A percentile compares a stretch with the other conserved stretches of the same genome.
Evolutionary conservation across 2,329 filamentous ascomycete species (phyloP).

Genomic region (Fusarium annulatum): DNA sequence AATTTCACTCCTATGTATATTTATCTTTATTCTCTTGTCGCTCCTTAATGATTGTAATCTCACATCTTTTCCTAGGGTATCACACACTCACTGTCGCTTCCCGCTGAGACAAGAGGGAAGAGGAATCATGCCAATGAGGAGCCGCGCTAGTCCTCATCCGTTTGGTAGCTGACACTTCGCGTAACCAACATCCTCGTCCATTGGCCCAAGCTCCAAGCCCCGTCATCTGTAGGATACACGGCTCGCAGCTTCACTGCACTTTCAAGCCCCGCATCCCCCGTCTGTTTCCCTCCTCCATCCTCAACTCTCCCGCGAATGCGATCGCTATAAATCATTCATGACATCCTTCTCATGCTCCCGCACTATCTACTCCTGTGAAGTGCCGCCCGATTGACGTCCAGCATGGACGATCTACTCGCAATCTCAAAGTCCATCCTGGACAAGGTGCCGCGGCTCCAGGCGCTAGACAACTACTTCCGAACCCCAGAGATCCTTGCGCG

Average conservation of each 20-base stretch:
- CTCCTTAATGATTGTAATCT: not conserved
- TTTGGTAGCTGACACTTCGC: not conserved
- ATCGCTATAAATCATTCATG: not conserved
- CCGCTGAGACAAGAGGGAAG: not conserved
- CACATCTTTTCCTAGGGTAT: not conserved
- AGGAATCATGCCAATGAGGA: not conserved
- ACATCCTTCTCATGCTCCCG: not conserved
- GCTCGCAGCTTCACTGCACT: not conserved
- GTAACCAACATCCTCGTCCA: not conserved
- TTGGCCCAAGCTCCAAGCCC: not conserved
- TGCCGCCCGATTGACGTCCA: not conserved
- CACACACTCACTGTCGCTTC: not conserved
- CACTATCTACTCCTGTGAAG: not conserved
- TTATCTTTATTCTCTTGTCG: fast-evolving
- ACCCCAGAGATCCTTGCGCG: not conserved
- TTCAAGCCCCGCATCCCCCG: not conserved
- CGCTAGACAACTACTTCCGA: not conserved
- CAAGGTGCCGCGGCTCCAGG: conserved; percentile 45
- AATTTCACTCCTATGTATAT: too few relatives aligned
- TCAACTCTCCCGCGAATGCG: not conserved
- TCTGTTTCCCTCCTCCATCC: not conserved
- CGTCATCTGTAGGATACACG: not conserved
- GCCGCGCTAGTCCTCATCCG: not conserved
- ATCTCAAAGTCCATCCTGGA: not conserved
- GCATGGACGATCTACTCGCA: not conserved